Evolutionary conservation across 2,329 filamentous ascomycete species (phyloP), one percentile per base, ranked within the genome.

Genomic region (Ceratocystis alfenasii): DNA sequence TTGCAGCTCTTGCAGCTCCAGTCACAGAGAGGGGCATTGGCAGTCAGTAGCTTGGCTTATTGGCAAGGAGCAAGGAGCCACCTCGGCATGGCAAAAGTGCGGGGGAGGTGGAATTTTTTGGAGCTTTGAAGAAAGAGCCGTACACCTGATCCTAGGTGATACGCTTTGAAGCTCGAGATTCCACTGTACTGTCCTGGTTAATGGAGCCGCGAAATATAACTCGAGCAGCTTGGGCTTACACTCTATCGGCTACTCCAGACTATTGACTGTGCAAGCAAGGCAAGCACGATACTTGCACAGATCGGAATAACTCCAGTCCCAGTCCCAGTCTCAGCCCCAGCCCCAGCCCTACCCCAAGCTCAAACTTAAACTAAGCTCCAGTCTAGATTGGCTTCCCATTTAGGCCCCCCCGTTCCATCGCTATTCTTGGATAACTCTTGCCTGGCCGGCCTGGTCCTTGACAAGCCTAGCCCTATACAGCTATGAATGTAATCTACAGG

Each of bases 31-130:
- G 22, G 12, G n/a, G n/a, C 22, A 53, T 8, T 53, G n/a, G 22
- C 10, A 53, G n/a, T n/a, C 22, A n/a, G n/a, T 20, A 53, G 15
- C 22, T 20, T 53, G 22, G 48, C 48, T 53, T 22, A 8, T 8
- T 53, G 22, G 48, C 48, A 20, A 20, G 55, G 55, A 59, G 55
- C 28, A 59, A 59, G 55, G 55, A 59, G 55, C 25, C 55, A 59
- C 17, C 55, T n/a, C 25, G 30, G 28, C 55, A 36, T 8, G 8
- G 55, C 55, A 59, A 59, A 59, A 59, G 55, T 59, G 55, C 55
- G 55, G 55, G 55, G 55, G 55, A 59, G 28, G 55, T 30, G 55
- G 55, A 15, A 59, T 59, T 41, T 41, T 41, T 41, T 59, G 30
- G 28, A 59, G 55, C 55, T 59, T 36, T 59, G 17, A 36, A 33